phyloP scores from a whole-genome alignment of 2,329 filamentous ascomycete species.

The Xylaria sp. region DNA sequence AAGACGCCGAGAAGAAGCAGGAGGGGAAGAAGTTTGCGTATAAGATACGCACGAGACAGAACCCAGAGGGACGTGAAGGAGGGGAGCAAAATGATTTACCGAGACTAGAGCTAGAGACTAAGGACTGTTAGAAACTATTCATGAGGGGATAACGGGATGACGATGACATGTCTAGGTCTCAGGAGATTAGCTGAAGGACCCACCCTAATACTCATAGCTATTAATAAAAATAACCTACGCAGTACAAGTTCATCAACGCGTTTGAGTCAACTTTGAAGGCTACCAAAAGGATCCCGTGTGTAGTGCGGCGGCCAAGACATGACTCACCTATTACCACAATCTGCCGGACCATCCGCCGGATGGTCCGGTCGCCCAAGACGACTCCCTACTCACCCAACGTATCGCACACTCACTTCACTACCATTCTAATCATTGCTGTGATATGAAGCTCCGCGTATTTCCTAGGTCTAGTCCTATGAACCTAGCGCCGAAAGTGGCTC shows the following conservation, averaged over 20 bases:
- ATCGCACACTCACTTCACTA: not conserved
- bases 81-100: not conserved
- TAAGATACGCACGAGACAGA: conserved; percentile 14
- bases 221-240: no score
- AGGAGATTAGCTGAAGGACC: no score
- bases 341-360: not conserved
- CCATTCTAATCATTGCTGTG: not conserved
- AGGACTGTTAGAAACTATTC: not conserved
- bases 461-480: not conserved
- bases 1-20: conserved; percentile 6
- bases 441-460: not conserved
- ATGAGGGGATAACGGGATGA: not conserved
- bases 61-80: conserved; percentile 4
- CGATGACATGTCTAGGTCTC: no score
- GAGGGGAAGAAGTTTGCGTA: not conserved
- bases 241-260: no score
- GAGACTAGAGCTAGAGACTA: conserved; percentile 12
- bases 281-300: not conserved
- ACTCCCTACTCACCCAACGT: not conserved
- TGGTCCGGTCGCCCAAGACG: not conserved
- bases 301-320: not conserved
- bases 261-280: no score
- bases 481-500: not conserved
- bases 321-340: not conserved
- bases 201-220: no score